Percentiles rank a stretch among this genome's conserved stretches.
Evolutionary conservation across 78 protist genomes (phyloP).

Genomic region (Dictyostelium capitatum): DNA sequence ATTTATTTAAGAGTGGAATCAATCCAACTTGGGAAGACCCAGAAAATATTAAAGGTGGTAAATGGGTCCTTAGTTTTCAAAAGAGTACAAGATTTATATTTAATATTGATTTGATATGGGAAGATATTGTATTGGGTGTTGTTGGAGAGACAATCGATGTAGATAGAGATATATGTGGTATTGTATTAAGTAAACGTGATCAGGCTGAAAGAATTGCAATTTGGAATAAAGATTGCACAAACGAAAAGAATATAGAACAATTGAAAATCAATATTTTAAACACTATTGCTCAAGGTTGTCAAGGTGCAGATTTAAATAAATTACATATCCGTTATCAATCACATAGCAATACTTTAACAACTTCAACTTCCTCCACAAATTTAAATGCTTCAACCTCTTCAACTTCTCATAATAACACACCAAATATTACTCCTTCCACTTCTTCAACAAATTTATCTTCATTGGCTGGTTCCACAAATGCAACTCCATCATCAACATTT

Average conservation of each 20-base stretch:
- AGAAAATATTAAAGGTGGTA: slow-evolving; percentile 50
- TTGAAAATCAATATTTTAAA: slow-evolving; percentile 20
- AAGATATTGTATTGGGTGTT: slow-evolving; percentile 65
- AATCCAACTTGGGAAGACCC: slow-evolving; percentile 78
- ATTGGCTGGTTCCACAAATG: not conserved
- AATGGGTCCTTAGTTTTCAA: slow-evolving; percentile 40
- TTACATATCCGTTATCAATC: slow-evolving; percentile 39
- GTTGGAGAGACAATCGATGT: slow-evolving; percentile 73
- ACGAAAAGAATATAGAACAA: slow-evolving; percentile 26
- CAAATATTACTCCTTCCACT: not conserved
- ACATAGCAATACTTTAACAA: not conserved
- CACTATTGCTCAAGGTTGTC: not conserved
- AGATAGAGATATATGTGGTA: slow-evolving; percentile 72
- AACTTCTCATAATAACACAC: not conserved
- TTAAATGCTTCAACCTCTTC: not conserved
- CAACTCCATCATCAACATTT: not conserved
- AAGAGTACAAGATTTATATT: not conserved
- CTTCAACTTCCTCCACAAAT: not conserved
- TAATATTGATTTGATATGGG: slow-evolving; percentile 71
- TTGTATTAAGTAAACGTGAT: slow-evolving; percentile 55
- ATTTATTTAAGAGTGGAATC: slow-evolving; percentile 62
- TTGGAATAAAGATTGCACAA: slow-evolving; percentile 54
- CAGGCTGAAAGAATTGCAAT: slow-evolving; percentile 51
- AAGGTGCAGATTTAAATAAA: slow-evolving; percentile 2
- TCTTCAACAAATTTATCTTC: not conserved